phyloP scores from a whole-genome alignment of 2,329 filamentous ascomycete genomes.

The Tolypocladium paradoxum region DNA sequence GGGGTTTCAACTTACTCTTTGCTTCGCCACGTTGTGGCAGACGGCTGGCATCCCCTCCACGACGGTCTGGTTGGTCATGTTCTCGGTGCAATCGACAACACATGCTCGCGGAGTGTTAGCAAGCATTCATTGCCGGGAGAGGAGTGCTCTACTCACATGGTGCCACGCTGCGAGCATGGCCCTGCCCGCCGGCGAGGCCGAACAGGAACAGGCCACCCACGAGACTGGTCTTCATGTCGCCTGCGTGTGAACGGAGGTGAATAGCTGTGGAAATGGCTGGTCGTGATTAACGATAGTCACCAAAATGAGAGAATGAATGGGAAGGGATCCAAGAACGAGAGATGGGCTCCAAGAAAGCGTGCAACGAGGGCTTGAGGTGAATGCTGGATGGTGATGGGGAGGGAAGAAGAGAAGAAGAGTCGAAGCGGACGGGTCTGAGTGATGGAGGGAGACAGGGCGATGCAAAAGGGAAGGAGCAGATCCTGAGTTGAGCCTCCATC shows the following conservation, averaged over 20 bases:
- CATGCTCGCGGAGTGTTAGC: neutral
- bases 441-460: neutral
- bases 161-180: neutral
- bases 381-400: constrained; percentile 8
- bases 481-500: neutral
- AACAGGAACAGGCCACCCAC: constrained; percentile 6
- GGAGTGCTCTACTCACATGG: constrained; percentile 1
- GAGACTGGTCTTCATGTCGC: constrained; percentile 12
- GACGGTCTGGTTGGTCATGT: constrained; percentile 2
- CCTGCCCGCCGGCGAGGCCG: constrained; percentile 3
- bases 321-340: constrained; percentile 21
- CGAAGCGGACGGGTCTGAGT: neutral
- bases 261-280: constrained; percentile 12
- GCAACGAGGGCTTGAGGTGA: constrained; percentile 12
- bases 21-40: constrained; percentile 9
- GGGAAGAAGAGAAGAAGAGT: constrained; percentile 6
- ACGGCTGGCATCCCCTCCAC: neutral
- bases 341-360: constrained; percentile 10
- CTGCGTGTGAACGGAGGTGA: constrained; percentile 4
- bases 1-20: constrained; percentile 11
- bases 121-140: neutral
- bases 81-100: constrained; percentile 8
- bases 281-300: constrained; percentile 20
- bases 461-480: constrained; percentile 1
- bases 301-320: constrained; percentile 14